Base-by-base conservation (phyloP, 768 basidiomycete genomes). In the Leccinellum luteum region DNA sequence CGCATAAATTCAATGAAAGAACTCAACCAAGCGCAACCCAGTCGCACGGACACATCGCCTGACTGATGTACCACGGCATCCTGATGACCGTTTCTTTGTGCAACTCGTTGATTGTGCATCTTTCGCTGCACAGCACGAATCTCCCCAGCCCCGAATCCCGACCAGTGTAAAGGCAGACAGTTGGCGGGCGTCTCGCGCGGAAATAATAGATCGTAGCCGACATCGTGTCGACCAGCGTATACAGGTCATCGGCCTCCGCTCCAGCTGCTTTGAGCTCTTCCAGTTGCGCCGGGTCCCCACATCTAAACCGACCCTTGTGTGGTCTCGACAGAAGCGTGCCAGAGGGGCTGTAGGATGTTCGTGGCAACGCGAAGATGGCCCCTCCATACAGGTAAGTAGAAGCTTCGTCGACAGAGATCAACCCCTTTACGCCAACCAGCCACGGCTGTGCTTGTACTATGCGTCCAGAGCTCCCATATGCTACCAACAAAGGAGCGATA, bases 141-240 rank as follows among this genome's bases (percentile, higher is more conserved):
- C 65, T 59, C 31, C 67, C 65, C 47, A 67, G 45, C 32, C 67
- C 67, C 0, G 61, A 57, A 31, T 68, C 61, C 7, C 55, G 52
- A 25, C 66, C 64, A 6, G 61, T 60, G 47, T 50, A 68, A 28
- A 68, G 44, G 48, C 67, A 68, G 3, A 68, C 67, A 1, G 64
- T 68, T n/a, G 69, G 67, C 0, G 66, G 64, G 27, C 44, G 56
- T 1, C 44, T 48, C 6, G 66, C 64, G 6, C 55, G 57, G 62
- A 71, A 69, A 50, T 64, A 69, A 35, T 68, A 71, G 8, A 68
- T 17, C 4, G 59, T 66, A 4, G 58, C 51, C 2, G 67, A 71
- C 1, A 54, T 0, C 0, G 67, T 71, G 49, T 69, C 67, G 6
- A 67, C 3, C 48, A 71, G 65, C 2, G 69, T 59, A 21, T 69